Evolutionary conservation across 495 filamentous ascomycete genomes (phyloP).

Genomic region (Annulohypoxylon stygium): DNA sequence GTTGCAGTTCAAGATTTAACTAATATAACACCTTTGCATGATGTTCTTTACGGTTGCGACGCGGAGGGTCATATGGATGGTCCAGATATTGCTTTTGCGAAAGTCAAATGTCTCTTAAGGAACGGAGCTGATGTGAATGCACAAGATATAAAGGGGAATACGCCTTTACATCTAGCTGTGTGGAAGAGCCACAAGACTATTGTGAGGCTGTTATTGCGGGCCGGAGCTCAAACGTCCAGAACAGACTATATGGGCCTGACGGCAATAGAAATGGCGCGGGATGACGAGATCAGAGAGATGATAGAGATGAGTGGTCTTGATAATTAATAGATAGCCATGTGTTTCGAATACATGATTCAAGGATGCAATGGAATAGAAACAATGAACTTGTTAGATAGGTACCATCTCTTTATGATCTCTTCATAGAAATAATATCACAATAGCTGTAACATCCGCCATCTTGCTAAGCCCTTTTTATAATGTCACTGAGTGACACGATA

Average conservation of each 20-base stretch:
- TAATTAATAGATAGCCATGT: background rate
- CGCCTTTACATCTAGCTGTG: background rate
- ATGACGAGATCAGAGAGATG: slow-evolving; percentile 5
- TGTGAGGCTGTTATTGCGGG: background rate
- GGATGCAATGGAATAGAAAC: too few relatives aligned
- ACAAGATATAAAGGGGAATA: slow-evolving; percentile 1
- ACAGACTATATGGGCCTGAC: background rate
- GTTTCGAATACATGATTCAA: too few relatives aligned
- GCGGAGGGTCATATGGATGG: background rate
- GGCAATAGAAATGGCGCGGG: background rate
- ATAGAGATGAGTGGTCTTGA: background rate
- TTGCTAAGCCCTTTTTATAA: too few relatives aligned
- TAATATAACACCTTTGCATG: background rate
- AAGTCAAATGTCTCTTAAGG: background rate
- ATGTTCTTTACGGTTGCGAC: background rate
- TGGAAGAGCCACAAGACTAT: background rate
- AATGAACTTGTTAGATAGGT: too few relatives aligned
- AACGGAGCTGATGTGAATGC: slow-evolving; percentile 5
- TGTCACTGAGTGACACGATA: too few relatives aligned
- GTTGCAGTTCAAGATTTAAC: background rate
- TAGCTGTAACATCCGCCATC: too few relatives aligned
- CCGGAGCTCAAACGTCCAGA: background rate
- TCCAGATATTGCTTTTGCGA: background rate
- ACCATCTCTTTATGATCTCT: too few relatives aligned
- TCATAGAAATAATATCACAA: too few relatives aligned